Conservation (phyloP, 192 early-diverging fungal species). For the Rhizoclosmatium sp. region DNA sequence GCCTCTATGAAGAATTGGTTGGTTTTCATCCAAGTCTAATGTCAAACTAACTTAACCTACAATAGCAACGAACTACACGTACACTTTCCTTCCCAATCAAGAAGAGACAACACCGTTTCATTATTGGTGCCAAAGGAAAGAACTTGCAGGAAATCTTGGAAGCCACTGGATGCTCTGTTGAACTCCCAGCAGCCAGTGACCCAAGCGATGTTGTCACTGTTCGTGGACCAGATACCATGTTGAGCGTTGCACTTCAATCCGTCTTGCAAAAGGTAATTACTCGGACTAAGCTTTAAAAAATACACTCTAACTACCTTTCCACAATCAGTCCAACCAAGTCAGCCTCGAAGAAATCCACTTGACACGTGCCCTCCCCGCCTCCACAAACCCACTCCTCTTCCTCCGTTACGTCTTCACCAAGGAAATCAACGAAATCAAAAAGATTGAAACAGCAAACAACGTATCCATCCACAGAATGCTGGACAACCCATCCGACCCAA, state of each 20-base stretch:
- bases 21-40: slow-evolving; percentile 7
- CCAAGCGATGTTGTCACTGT: slow-evolving; percentile 79
- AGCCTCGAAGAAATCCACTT: slow-evolving; percentile 79
- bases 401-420: slow-evolving; percentile 75
- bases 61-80: slow-evolving; percentile 64
- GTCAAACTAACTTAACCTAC: background rate
- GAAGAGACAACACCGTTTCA: slow-evolving; percentile 93
- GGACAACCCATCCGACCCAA: slow-evolving; percentile 37
- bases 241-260: slow-evolving; percentile 76
- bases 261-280: slow-evolving; percentile 75
- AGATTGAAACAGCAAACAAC: slow-evolving; percentile 76
- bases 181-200: slow-evolving; percentile 75
- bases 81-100: slow-evolving; percentile 75
- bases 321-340: slow-evolving; percentile 70
- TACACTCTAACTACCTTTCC: slow-evolving; percentile 14
- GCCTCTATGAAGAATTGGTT: slow-evolving; percentile 66
- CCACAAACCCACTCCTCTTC: slow-evolving; percentile 62
- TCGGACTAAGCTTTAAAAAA: background rate
- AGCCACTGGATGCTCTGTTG: slow-evolving; percentile 88
- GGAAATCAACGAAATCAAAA: slow-evolving; percentile 72
- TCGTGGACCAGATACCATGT: slow-evolving; percentile 75
- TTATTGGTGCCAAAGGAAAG: slow-evolving; percentile 82
- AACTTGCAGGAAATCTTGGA: slow-evolving; percentile 83
- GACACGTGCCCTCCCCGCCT: slow-evolving; percentile 56
- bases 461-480: slow-evolving; percentile 34